Base-by-base conservation (phyloP, 2,329 filamentous ascomycete species). In the Cytospora piceae region DNA sequence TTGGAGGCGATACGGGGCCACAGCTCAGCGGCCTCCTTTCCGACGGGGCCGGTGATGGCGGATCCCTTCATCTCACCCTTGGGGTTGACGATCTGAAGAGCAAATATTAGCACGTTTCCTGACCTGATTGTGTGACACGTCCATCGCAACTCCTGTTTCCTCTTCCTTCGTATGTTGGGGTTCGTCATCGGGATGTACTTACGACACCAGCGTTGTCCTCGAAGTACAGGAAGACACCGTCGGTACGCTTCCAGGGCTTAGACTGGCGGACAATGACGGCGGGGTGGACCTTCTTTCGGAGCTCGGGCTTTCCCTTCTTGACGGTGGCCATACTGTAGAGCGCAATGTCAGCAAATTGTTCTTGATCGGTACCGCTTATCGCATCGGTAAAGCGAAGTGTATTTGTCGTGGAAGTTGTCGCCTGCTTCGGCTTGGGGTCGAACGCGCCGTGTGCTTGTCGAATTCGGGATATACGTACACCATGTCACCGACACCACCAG, bases 61-160 rank as follows among this genome's bases (percentile, higher is more conserved):
- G 93, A 97, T 80, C 95, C 95, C 91, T 99, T 99, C 95, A 99
- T 99, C 87, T 99, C 95, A 85, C 95, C 95, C 92, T 99, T 99
- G 83, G 94, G 93, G 88, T 99, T 99, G 87, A 99, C 95, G 79
- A 99, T 99, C 92, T 95, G 63, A 61, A 37, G 56, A 60, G 49
- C 53, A 22, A 2, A 20, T 27, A 74, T 85, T 73, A 84, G 81
- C 73, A 66, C 29, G 11, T 27, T 22, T 39, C 3, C 1, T 15
- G 27, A 29, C 4, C 12, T 2, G 15, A 15, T 14, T 20, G n/a
- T 14, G 54, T 8, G 17, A 2, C 9, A 7, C 29, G 12, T 9
- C 17, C 20, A 22, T 6, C 5, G 46, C n/a, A 24, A 14, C 1
- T 24, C 46, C 3, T 49, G 46, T 8, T 49, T 24, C n/a, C 5